These are phyloP conservation scores for Ophiobolus disseminans DNA, from an alignment of 2,329 filamentous ascomycete species.

Conservation along the genomic window DNA sequence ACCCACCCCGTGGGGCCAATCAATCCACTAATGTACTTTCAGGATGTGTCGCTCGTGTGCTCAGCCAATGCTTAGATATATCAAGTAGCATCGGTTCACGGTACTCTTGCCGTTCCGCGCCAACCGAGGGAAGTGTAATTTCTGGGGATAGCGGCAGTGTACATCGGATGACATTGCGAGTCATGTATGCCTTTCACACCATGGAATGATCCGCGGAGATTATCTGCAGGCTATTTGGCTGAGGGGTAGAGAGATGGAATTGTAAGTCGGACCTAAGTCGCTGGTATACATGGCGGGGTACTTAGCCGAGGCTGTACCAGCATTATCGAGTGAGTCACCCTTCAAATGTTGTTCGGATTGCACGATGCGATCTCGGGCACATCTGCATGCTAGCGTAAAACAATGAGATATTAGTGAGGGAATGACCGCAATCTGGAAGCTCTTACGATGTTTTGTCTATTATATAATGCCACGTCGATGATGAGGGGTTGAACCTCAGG, in stretches of 20 bases:
- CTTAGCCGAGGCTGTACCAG: neutral
- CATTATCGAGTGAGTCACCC: neutral
- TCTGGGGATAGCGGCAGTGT: no score
- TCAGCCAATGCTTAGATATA: neutral
- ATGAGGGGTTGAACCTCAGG: conserved; percentile 48
- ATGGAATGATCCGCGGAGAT: neutral
- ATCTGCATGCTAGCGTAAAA: no score
- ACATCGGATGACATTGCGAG: no score
- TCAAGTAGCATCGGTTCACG: no score
- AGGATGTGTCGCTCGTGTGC: neutral
- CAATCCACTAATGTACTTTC: neutral
- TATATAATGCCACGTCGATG: no score
- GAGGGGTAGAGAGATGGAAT: neutral
- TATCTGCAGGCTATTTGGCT: neutral
- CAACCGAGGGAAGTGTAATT: no score
- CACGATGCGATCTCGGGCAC: no score
- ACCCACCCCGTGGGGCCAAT: no score
- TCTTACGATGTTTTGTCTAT: no score
- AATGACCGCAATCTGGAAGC: neutral
- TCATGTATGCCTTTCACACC: no score
- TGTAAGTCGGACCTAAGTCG: neutral
- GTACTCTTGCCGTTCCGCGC: no score
- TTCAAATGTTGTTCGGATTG: no score
- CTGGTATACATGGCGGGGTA: neutral
- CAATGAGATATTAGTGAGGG: neutral